Conservation (phyloP, 257 asterid genomes). For the Solanum bulbocastanum region DNA sequence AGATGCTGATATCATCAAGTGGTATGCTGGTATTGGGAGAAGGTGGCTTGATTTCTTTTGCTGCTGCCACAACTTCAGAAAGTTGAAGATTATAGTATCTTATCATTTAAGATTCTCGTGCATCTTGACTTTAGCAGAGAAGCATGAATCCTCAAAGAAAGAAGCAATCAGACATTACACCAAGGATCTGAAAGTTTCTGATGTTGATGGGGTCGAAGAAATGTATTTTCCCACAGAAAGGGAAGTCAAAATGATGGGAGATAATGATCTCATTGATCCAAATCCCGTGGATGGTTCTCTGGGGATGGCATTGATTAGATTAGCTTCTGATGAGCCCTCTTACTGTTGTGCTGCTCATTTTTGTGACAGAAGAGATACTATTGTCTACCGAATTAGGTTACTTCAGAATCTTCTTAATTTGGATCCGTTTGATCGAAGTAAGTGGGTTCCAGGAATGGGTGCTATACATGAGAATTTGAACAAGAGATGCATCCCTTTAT, state of each 20-base stretch:
- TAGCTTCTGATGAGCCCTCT: slow-evolving; percentile 61
- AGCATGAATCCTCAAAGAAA: slow-evolving; percentile 75
- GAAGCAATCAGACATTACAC: slow-evolving; percentile 73
- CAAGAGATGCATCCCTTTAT: slow-evolving; percentile 64
- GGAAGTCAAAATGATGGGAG: slow-evolving; percentile 76
- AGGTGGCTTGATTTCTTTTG: slow-evolving; percentile 79
- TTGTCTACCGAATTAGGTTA: slow-evolving; percentile 47
- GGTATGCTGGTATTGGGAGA: slow-evolving; percentile 91
- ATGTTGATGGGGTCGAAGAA: slow-evolving; percentile 25
- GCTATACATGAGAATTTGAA: slow-evolving; percentile 45
- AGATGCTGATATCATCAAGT: slow-evolving; percentile 69
- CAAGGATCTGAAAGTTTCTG: slow-evolving; percentile 52
- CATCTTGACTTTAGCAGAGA: slow-evolving; percentile 72
- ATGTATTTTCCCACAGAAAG: slow-evolving; percentile 70
- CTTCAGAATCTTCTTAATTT: slow-evolving; percentile 30
- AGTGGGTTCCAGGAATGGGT: slow-evolving; percentile 43
- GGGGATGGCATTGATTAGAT: slow-evolving; percentile 44
- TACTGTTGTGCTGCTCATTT: slow-evolving; percentile 64
- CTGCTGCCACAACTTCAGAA: slow-evolving; percentile 81
- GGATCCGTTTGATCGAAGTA: slow-evolving; percentile 11
- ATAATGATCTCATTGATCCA: slow-evolving; percentile 55
- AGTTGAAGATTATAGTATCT: slow-evolving; percentile 47
- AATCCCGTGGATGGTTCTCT: slow-evolving; percentile 65
- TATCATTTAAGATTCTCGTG: slow-evolving; percentile 90
- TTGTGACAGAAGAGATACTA: slow-evolving; percentile 43